Evolutionary conservation across 805 yeast species (phyloP), one percentile per base, ranked within the genome.

Genomic region (Nakazawaea ambrosiae): DNA sequence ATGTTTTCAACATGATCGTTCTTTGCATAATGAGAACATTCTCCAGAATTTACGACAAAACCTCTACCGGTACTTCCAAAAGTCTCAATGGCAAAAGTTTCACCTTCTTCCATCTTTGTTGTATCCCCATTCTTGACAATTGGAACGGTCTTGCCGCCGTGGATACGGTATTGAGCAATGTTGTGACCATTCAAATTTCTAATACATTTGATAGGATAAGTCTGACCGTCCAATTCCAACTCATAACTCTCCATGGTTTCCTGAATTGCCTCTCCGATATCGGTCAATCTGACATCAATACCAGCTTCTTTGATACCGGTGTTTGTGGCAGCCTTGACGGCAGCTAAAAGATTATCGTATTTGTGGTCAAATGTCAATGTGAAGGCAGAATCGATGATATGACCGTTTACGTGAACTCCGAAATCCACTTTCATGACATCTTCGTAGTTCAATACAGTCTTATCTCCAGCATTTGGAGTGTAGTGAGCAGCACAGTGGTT

Each of bases 21-120:
- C 53, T 75, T 68, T 23, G 94, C 88, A 55, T 92, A 92, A 63
- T 92, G 99, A 11, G 97, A 88, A 51, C 90, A 82, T 61, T 92
- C 98, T 32, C 98, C 98, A 43, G 78, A 81, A 6, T 78, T 65
- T 33, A 80, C 65, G 25, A 92, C 97, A 49, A 80, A 81, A 26
- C 97, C 99, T 42, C 82, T 75, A 44, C 99, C 99, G 2, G 98
- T 92, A 31, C 96, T 75, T 10, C 98, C 98, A 54, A 92, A 92
- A 3, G 99, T 92, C 64, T 92, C 99, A 54, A 92, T 90, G 43
- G 99, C 99, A 68, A 86, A 90, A 2, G 87, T 81, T 60, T 92
- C 98, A 45, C 96, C 96, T 66, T 92, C 99, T 60, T 92, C 99
- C 96, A 92, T 90, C 70, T 90, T 90, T 9, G 97, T 92, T 59